Conservation (phyloP, 768 basidiomycete species). For the Royoungia palumana region DNA sequence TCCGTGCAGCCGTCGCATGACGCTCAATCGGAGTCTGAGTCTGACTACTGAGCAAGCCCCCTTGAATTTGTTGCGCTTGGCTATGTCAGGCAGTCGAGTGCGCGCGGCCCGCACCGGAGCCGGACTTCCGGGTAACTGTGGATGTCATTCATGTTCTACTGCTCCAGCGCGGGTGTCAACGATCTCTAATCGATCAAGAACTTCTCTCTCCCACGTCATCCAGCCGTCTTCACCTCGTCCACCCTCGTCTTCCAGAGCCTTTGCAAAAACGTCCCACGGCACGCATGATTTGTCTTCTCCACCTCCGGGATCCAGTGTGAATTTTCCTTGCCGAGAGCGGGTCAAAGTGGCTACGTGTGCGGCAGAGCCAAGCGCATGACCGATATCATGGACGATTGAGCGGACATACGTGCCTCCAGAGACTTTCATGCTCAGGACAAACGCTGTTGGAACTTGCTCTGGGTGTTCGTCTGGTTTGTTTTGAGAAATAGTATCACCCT, state of each 20-base stretch:
- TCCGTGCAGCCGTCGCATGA: neutral
- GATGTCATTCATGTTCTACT: conserved; percentile 3
- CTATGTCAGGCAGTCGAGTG: too few species aligned
- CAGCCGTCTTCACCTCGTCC: conserved; percentile 66
- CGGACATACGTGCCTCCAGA: conserved; percentile 97
- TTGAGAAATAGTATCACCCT: conserved; percentile 36
- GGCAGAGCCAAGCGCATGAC: conserved; percentile 75
- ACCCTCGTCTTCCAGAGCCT: conserved; percentile 49
- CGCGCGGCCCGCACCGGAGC: too few species aligned
- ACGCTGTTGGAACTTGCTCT: conserved; percentile 60
- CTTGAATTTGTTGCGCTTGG: too few species aligned
- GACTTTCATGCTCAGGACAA: conserved; percentile 88
- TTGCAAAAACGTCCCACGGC: conserved; percentile 71
- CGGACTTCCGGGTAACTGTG: too few species aligned
- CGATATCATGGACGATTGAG: conserved; percentile 92
- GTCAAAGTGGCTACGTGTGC: conserved; percentile 92
- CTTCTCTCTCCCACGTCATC: conserved; percentile 78
- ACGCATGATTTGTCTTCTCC: conserved; percentile 60
- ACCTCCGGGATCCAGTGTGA: conserved; percentile 49
- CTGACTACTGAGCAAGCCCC: too few species aligned
- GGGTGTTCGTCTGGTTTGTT: conserved; percentile 32
- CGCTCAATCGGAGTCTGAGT: too few species aligned
- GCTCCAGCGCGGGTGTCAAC: conserved; percentile 35
- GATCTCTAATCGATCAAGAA: conserved; percentile 64
- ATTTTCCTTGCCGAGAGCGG: conserved; percentile 86